phyloP scores from a whole-genome alignment of 1,284 basidiomycete species.

The Amylostereum chailletii region DNA sequence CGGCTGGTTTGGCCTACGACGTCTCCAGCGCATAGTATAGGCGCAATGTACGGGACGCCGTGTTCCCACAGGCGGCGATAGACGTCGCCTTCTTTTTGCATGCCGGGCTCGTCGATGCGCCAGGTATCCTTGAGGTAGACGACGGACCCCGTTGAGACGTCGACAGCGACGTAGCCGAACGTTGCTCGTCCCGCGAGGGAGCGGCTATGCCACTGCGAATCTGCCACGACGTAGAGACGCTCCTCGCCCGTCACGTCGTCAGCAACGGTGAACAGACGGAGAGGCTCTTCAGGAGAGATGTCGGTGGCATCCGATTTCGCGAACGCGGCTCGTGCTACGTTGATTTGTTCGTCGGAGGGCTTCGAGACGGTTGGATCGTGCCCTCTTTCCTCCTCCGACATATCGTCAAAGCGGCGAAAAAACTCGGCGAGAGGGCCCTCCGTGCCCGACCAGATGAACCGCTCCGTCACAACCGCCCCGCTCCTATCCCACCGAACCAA shows the following conservation, averaged over 20 bases:
- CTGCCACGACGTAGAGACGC: no score
- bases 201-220: not conserved
- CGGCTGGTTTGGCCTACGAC: no score
- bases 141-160: not conserved
- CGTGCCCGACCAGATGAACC: not conserved
- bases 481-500: constrained; percentile 5
- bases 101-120: not conserved
- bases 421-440: not conserved
- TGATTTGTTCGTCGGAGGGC: not conserved
- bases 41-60: not conserved
- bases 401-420: not conserved
- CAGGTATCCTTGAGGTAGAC: not conserved
- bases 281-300: no score
- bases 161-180: not conserved
- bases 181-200: not conserved
- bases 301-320: not conserved
- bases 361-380: not conserved
- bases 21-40: no score
- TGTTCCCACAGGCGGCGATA: not conserved
- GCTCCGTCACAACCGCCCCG: constrained; percentile 1
- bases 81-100: not conserved
- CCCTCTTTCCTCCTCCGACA: not conserved
- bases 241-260: no score
- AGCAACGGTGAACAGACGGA: no score
- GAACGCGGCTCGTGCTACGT: not conserved